Evolutionary conservation across 179 eudicot species (phyloP), one percentile per base, ranked within the genome.

Genomic region (Beta lomatogona): DNA sequence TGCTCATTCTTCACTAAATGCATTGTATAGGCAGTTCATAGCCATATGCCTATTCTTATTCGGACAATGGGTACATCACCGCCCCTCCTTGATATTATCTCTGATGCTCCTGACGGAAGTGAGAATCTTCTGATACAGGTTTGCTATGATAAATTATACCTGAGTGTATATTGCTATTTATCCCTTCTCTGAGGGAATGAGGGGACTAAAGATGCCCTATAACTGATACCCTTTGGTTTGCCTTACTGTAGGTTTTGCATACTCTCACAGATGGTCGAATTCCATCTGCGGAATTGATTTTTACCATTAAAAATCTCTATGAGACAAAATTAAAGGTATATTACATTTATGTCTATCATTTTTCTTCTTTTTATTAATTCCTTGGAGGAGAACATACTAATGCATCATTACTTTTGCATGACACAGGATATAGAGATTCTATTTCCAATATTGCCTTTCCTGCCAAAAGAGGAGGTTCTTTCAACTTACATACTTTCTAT

Each of bases 1-100:
- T 69, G 21, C 73, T 63, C 64, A 63, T 74, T 71, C 52, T 77
- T 61, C 46, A 70, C 25, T 22, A 81, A 70, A 82, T 82, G 78
- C 21, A 60, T 82, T 76, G 65, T 86, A 82, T 91, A 96, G 99
- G 97, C 91, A 80, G 83, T 93, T 86, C 92, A 88, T 76, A 83
- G 86, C 77, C 99, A 94, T 81, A 93, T 96, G 85, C 98, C 98
- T 54, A 87, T 91, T 78, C 98, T 96, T 74, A 90, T 94, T 85
- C 94, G 98, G 73, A 94, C 99, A 6, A 93, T 96, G 83, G 98
- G 99, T 79, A 73, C 97, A 53, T 96, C 99, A 69, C 83, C 94
- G 21, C 85, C 91, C 64, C 89, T 96, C 70, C 98, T 96, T 84
- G 94, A 84, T 79, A 93, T 94, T 76, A 86, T 96, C 79, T 91